phyloP scores from a whole-genome alignment of 371 early-diverging fungal genomes.

The Massospora cicadina region DNA sequence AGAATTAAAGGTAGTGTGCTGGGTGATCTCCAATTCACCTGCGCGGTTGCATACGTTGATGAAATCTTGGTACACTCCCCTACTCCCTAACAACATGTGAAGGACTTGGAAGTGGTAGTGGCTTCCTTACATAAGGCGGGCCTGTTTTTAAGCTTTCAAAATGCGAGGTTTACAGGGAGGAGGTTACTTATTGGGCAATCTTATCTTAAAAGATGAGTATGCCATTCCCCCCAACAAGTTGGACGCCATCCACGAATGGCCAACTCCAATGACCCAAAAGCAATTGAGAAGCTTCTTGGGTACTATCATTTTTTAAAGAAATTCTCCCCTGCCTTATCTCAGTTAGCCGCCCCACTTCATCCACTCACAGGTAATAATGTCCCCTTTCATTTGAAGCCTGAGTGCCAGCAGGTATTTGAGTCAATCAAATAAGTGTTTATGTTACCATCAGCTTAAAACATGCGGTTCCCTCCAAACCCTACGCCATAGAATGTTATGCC shows the following conservation, averaged over 20 bases:
- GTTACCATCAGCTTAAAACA: not conserved
- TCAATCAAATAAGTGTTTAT: not conserved
- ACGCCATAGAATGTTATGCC: not conserved
- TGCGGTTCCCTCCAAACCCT: not conserved
- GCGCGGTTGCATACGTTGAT: not conserved
- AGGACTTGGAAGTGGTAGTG: not conserved
- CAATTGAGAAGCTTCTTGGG: not conserved
- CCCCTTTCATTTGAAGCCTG: not conserved
- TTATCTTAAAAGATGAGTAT: not conserved
- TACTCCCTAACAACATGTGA: not conserved
- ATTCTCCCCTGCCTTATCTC: not conserved
- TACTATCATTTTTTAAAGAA: not conserved
- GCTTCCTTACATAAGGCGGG: not conserved
- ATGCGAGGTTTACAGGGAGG: not conserved
- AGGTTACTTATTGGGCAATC: not conserved
- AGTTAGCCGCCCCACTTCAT: not conserved
- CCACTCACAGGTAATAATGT: not conserved
- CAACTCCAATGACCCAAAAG: not conserved
- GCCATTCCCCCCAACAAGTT: not conserved
- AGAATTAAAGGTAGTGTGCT: not conserved
- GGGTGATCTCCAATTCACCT: not conserved
- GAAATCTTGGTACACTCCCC: not conserved
- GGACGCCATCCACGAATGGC: not conserved
- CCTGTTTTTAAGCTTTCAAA: not conserved
- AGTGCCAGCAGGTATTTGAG: not conserved